Conservation (phyloP, 192 early-diverging fungal species). For the Coemansia biformis region DNA sequence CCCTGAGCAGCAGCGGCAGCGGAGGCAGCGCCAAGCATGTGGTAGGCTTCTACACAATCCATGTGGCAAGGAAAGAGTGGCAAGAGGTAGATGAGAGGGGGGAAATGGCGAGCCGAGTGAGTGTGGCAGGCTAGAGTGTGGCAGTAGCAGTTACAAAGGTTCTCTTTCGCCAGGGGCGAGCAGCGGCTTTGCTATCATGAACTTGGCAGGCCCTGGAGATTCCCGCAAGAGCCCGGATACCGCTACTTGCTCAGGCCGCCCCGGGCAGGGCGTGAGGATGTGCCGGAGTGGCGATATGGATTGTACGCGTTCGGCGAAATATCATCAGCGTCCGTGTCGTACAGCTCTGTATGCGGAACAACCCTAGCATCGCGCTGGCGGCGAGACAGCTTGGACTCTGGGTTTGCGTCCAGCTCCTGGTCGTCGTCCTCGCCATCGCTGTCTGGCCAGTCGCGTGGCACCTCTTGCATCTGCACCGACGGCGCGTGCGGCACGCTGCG, state of each 20-base stretch:
- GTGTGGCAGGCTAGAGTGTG: too few species aligned
- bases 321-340: conserved; percentile 43
- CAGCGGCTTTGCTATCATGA: too few species aligned
- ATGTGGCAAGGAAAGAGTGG: too few species aligned
- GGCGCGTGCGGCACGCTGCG: conserved; percentile 60
- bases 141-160: too few species aligned
- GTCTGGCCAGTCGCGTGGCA: conserved; percentile 41
- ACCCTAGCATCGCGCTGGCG: conserved; percentile 37
- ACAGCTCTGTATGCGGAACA: conserved; percentile 41
- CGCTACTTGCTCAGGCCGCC: not conserved
- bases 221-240: too few species aligned
- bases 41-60: too few species aligned
- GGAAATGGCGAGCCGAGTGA: too few species aligned
- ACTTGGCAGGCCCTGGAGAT: too few species aligned
- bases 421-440: conserved; percentile 43
- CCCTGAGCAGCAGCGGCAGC: too few species aligned
- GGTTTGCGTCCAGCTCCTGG: conserved; percentile 21
- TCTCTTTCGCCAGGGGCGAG: too few species aligned
- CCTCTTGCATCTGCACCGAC: conserved; percentile 43
- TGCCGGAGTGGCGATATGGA: conserved; percentile 38
- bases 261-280: conserved; percentile 23
- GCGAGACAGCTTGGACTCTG: conserved; percentile 25
- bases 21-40: too few species aligned
- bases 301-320: conserved; percentile 6
- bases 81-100: too few species aligned